Base-by-base conservation (phyloP, 140 eudicot genomes). In the Bidens hawaiensis region DNA sequence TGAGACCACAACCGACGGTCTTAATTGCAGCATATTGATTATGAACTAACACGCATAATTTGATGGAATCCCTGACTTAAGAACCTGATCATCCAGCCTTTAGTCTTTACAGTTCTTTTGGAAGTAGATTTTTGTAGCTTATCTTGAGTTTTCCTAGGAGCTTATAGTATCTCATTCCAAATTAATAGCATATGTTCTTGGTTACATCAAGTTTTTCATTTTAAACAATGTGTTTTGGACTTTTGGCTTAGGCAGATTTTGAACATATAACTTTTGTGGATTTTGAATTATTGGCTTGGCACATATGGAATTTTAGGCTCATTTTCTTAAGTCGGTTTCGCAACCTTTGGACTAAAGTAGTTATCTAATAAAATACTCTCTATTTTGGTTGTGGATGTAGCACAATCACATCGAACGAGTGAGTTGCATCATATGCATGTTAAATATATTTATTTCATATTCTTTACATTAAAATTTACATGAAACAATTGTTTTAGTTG, bases 401-500 rank as follows among this genome's bases (percentile, higher is more conserved):
- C 30, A n/a, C 0, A 11, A 24, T 12, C 10, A 51, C 59, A 27
- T 49, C 13, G 16, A 19, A 3, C 10, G 5, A 22, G 28, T 28
- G 62, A 27, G 28, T 8, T n/a, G 3, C 6, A 3, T 55, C 28
- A 15, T 55, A 55, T 55, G 3, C 42, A 3, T 28, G 62, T 55
- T 13, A 2, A 17, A 7, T 19, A 48, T 40, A 26, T 69, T 3
- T n/a, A 59, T 59, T 46, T 24, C 28, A 17, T 69, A 22, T 10
- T 54, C 51, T 16, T 57, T 48, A 25, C 53, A 34, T 46, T 73
- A 23, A 30, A 22, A 54, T 63, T 30, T 62, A 41, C 40, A 42
- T 30, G 63, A 26, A 7, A 45, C 15, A 13, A 38, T 64, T 53
- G 9, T 47, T 73, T 43, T 57, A 91, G 98, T 91, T 78, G 98